These are phyloP conservation scores for Lachnellula arida DNA, from an alignment of 2,329 filamentous ascomycete genomes.

Conservation along the genomic window DNA sequence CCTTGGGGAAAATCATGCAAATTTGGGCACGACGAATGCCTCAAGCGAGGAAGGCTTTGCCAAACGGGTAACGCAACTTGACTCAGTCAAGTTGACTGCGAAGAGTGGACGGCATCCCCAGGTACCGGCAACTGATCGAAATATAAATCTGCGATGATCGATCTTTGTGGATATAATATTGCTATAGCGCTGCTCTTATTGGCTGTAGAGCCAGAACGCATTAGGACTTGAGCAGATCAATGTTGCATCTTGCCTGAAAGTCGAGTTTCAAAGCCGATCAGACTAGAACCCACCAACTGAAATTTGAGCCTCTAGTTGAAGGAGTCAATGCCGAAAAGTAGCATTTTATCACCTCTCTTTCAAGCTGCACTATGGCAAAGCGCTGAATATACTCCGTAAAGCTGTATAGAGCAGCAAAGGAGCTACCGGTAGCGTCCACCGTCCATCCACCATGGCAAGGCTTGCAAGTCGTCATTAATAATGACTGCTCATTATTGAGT, in stretches of 20 bases:
- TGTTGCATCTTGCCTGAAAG: conserved; percentile 17
- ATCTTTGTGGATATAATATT: conserved; percentile 6
- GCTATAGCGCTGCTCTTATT: conserved; percentile 6
- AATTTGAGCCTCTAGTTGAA: conserved; percentile 6
- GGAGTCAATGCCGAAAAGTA: conserved; percentile 6
- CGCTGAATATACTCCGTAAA: too few relatives aligned
- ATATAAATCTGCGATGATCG: neutral
- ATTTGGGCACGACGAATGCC: neutral
- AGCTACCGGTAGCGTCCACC: too few relatives aligned
- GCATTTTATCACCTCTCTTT: neutral
- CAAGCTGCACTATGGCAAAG: neutral
- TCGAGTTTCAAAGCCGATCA: conserved; percentile 17
- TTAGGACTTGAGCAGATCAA: conserved; percentile 4
- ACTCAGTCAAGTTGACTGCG: neutral
- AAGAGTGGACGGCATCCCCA: neutral
- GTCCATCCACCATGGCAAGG: too few relatives aligned
- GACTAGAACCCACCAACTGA: conserved; percentile 12
- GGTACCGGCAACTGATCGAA: neutral
- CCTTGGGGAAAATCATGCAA: neutral
- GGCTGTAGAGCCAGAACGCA: conserved; percentile 1
- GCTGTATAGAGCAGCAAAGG: too few relatives aligned
- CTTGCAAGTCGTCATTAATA: too few relatives aligned
- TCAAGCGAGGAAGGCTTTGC: neutral
- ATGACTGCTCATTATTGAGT: too few relatives aligned
- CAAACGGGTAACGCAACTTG: neutral